phyloP scores from a whole-genome alignment of 345 rosid genomes.

The Lenwebbia sp. region DNA sequence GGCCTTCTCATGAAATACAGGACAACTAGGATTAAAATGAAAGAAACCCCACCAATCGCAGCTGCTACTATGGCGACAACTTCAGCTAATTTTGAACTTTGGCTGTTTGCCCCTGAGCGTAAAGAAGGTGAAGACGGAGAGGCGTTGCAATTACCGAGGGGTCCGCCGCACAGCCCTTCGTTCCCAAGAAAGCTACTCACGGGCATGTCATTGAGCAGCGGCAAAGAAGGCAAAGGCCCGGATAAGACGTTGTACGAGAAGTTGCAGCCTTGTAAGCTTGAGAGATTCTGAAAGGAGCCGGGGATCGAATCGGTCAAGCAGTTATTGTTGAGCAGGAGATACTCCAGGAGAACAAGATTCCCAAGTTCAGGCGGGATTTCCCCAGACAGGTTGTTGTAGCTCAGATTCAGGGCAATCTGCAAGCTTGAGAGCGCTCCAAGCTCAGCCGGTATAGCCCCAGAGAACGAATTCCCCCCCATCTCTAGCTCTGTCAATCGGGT shows the following conservation, averaged over 20 bases:
- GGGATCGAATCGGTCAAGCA: conserved; percentile 69
- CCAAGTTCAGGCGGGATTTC: conserved; percentile 65
- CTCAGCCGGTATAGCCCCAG: conserved; percentile 49
- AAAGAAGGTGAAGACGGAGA: conserved; percentile 18
- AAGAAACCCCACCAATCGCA: conserved; percentile 58
- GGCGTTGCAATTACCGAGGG: conserved; percentile 38
- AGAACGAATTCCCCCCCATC: conserved; percentile 76
- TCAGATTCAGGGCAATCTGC: conserved; percentile 83
- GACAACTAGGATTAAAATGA: conserved; percentile 46
- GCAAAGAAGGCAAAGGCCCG: conserved; percentile 52
- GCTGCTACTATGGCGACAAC: conserved; percentile 59
- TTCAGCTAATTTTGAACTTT: conserved; percentile 28
- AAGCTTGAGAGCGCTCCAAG: conserved; percentile 55
- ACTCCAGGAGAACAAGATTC: conserved; percentile 49
- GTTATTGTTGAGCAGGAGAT: conserved; percentile 71
- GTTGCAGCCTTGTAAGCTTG: conserved; percentile 75
- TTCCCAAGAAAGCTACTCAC: conserved; percentile 48
- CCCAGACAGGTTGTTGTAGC: conserved; percentile 70
- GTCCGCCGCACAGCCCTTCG: conserved; percentile 64
- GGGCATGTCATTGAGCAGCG: conserved; percentile 34
- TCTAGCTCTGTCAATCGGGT: conserved; percentile 63
- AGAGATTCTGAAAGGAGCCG: conserved; percentile 41
- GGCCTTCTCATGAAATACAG: conserved; percentile 55
- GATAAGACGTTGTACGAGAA: conserved; percentile 64
- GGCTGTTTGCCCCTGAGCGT: conserved; percentile 6